Evolutionary conservation across 163 green algal species (phyloP).

Genomic region (Smithsoniella earleae): DNA sequence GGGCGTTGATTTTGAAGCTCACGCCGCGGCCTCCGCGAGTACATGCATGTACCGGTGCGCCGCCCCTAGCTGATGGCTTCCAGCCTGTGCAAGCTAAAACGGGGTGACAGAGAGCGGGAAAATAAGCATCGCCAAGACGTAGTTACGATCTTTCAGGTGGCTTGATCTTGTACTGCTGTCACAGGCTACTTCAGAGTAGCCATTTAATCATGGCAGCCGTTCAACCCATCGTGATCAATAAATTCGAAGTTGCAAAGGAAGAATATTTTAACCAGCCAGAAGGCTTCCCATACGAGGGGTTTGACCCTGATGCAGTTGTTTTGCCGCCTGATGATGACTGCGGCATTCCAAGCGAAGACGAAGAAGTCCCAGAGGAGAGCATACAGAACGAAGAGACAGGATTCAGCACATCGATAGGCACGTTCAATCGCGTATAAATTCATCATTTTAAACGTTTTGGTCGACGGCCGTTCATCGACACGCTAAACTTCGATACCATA

Average conservation of each 20-base stretch:
- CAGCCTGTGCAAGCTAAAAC: no score
- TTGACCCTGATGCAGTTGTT: conserved; percentile 67
- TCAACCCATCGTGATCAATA: neutral
- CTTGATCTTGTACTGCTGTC: no score
- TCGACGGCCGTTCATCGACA: neutral
- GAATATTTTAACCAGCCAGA: conserved; percentile 49
- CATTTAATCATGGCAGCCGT: no score
- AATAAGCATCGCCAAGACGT: no score
- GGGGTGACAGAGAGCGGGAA: no score
- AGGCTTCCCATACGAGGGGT: conserved; percentile 76
- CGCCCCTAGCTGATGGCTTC: no score
- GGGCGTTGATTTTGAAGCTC: no score
- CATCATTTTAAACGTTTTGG: neutral
- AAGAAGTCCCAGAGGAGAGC: conserved; percentile 67
- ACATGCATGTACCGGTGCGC: no score
- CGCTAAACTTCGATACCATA: neutral
- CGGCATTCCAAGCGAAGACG: conserved; percentile 72
- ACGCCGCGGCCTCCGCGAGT: no score
- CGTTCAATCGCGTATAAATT: neutral
- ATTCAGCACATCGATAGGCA: conserved; percentile 86
- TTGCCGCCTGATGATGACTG: conserved; percentile 77
- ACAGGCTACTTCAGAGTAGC: no score
- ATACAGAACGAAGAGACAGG: conserved; percentile 73
- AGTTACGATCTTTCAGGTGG: no score
- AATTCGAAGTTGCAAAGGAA: conserved; percentile 36